Evolutionary conservation across 495 filamentous ascomycete genomes (phyloP), one percentile per base, ranked within the genome.

Genomic region (Aspergillus nidulans): DNA sequence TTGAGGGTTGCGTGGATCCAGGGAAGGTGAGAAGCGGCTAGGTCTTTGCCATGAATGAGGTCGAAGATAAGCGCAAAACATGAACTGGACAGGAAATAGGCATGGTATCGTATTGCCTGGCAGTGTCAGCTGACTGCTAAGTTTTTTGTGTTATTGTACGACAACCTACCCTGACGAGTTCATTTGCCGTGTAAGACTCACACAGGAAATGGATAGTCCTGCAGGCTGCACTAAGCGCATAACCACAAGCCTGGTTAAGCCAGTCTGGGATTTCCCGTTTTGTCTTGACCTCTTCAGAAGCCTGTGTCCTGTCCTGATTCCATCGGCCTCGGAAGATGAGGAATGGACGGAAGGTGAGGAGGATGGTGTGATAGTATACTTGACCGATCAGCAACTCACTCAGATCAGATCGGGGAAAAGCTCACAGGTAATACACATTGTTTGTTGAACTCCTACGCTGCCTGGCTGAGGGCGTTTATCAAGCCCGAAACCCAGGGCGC

Each of bases 281-380:
- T 1, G 49, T 30, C 1, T 32, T 23, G 18, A 24, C 23, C 6
- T 18, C 49, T 18, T 23, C 53, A 1, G 49, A 20, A 2, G 59
- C 56, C 15, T 56, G 52, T 15, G 57, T 9, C 46, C 67, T 64
- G 30, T 69, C 66, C 6, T 68, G 63, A 15, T 63, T 69, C 69
- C 68, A 71, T 38, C 72, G 67, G 2, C 71, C 74, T 1, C 74
- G 67, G 44, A 77, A 75, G 8, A 77, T 75, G 19, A 77, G 45
- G 52, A 77, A 77, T 7, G 73, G 75, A 0, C 75, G 68, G 49
- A 72, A 76, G 1, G 75, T 77, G 2, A 77, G 59, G 10, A 76
- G 67, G 6, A 74, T 55, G 1, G 63, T 70, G 38, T 69, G 69
- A 34, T 76, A 72, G 36, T 76, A 77, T 3, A 75, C 75, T 77